phyloP scores from a whole-genome alignment of 2,329 filamentous ascomycete genomes.

The Byssochlamys sp. region DNA sequence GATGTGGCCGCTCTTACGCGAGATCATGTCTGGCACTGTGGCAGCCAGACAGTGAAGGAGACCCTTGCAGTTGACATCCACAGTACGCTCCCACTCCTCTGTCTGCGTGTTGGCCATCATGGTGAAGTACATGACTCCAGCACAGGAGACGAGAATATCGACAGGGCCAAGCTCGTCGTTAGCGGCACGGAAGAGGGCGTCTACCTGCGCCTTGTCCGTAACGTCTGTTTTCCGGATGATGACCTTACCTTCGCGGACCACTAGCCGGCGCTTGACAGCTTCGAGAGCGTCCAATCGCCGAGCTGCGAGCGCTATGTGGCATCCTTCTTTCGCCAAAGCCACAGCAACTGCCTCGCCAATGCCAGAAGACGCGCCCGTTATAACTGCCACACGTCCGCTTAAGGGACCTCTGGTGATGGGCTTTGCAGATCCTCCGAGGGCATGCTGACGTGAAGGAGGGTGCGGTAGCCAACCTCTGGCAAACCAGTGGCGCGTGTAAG shows the following conservation, averaged over 20 bases:
- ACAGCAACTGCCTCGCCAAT: slow-evolving; percentile 66
- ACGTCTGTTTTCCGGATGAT: slow-evolving; percentile 64
- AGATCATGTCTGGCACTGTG: slow-evolving; percentile 61
- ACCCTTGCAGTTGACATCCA: slow-evolving; percentile 81
- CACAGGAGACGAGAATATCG: slow-evolving; percentile 70
- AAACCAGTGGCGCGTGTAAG: slow-evolving; percentile 71
- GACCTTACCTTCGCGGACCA: slow-evolving; percentile 52
- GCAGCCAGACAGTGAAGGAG: slow-evolving; percentile 63
- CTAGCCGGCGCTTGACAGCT: slow-evolving; percentile 52
- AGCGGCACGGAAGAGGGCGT: slow-evolving; percentile 53
- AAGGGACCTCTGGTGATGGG: slow-evolving; percentile 49
- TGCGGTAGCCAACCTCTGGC: slow-evolving; percentile 65
- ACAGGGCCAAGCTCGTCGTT: slow-evolving; percentile 57
- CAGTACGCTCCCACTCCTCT: slow-evolving; percentile 71
- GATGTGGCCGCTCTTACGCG: slow-evolving; percentile 60
- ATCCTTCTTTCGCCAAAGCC: slow-evolving; percentile 61
- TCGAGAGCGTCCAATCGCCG: slow-evolving; percentile 62
- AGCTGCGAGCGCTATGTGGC: slow-evolving; percentile 61
- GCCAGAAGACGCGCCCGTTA: slow-evolving; percentile 71
- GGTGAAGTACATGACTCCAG: slow-evolving; percentile 81
- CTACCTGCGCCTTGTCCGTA: slow-evolving; percentile 56
- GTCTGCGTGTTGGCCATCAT: slow-evolving; percentile 69
- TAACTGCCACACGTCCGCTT: slow-evolving; percentile 59
- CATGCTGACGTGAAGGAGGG: slow-evolving; percentile 46
- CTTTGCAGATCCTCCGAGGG: slow-evolving; percentile 36